Evolutionary conservation across 768 basidiomycete genomes (phyloP).

Genomic region (Amanita phalloides): DNA sequence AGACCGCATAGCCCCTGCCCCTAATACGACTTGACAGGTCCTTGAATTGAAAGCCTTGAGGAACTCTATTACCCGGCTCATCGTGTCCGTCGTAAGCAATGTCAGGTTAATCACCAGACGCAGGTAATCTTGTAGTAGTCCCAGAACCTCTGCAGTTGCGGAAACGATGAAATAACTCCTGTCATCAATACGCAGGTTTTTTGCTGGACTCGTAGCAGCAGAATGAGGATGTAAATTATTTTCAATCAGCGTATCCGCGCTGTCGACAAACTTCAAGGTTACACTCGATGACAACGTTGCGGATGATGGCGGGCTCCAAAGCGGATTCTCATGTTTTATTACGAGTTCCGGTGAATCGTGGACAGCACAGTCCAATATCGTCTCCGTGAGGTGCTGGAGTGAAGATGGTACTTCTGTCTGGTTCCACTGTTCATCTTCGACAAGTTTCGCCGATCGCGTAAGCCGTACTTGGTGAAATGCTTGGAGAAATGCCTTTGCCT

Average conservation of each 20-base stretch:
- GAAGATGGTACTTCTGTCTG: conserved; percentile 59
- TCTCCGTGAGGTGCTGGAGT: conserved; percentile 62
- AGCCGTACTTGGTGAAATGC: conserved; percentile 77
- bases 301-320: conserved; percentile 13
- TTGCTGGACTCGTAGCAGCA: conserved; percentile 20
- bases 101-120: conserved; percentile 80
- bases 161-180: conserved; percentile 76
- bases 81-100: conserved; percentile 88
- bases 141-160: conserved; percentile 70
- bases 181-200: conserved; percentile 73
- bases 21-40: conserved; percentile 95
- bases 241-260: background rate
- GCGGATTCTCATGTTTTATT: conserved; percentile 20
- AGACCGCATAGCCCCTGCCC: conserved; percentile 97
- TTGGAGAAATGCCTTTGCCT: conserved; percentile 85
- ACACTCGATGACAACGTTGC: background rate
- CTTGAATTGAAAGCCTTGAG: conserved; percentile 96
- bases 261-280: background rate
- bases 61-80: conserved; percentile 90
- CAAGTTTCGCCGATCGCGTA: conserved; percentile 72
- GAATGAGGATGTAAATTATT: background rate
- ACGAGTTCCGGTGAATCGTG: conserved; percentile 66
- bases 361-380: conserved; percentile 75
- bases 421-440: conserved; percentile 94
- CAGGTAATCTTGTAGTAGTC: conserved; percentile 75